These are phyloP conservation scores for Psilocybe tampanensis DNA, from an alignment of 768 basidiomycete genomes.

Conservation along the genomic window DNA sequence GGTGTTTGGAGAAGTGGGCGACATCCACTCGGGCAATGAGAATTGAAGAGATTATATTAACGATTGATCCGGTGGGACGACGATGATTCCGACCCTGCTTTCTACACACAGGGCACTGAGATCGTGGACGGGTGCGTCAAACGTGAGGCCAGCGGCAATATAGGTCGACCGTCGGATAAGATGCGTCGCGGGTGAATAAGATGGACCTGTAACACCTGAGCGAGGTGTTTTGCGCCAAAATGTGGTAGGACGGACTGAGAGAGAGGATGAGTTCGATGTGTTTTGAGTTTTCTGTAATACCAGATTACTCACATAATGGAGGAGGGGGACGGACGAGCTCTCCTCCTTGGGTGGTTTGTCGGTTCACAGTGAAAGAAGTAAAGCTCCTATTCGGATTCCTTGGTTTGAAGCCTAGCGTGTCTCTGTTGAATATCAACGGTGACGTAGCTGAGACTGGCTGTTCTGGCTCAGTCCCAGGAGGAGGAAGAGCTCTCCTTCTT, in stretches of 20 bases:
- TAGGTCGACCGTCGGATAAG: constrained; percentile 79
- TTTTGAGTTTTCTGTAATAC: not conserved
- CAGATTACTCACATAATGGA: constrained; percentile 55
- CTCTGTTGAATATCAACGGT: not conserved
- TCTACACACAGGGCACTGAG: constrained; percentile 66
- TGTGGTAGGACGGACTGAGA: constrained; percentile 74
- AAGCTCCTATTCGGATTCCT: constrained; percentile 28
- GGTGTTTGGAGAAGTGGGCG: too few species aligned
- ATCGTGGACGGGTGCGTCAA: constrained; percentile 64
- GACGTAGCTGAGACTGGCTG: not conserved
- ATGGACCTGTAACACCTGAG: constrained; percentile 70
- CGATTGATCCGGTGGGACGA: constrained; percentile 44
- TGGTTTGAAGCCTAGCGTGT: constrained; percentile 8
- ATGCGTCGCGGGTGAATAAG: constrained; percentile 73
- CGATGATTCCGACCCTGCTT: constrained; percentile 50
- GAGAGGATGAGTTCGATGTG: constrained; percentile 1
- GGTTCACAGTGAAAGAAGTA: constrained; percentile 28
- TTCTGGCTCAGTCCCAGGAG: not conserved
- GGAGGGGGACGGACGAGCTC: constrained; percentile 64
- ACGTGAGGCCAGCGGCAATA: constrained; percentile 72
- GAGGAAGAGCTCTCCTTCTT: constrained; percentile 22
- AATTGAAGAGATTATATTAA: constrained; percentile 22
- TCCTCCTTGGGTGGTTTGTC: constrained; percentile 36
- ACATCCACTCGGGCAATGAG: constrained; percentile 6
- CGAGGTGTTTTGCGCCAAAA: constrained; percentile 78